Evolutionary conservation across 805 yeast genomes (phyloP).

Genomic region (Blastobotrys robertii): DNA sequence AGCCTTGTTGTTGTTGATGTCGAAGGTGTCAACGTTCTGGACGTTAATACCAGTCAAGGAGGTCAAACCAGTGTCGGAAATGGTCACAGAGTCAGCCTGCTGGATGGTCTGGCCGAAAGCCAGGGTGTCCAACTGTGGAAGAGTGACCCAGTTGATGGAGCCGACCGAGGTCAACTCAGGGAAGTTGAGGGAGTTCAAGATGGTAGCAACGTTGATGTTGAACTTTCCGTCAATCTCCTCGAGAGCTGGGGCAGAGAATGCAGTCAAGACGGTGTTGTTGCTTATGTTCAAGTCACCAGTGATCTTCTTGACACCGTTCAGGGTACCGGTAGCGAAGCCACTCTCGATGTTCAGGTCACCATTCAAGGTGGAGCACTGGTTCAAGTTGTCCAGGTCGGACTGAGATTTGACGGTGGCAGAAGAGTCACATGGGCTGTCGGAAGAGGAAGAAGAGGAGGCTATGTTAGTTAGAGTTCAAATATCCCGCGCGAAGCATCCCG

Average conservation of each 20-base stretch:
- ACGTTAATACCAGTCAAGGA: conserved; percentile 32
- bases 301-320: conserved; percentile 67
- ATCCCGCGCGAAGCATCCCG: conserved; percentile 18
- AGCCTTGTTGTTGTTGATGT: conserved; percentile 86
- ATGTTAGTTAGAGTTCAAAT: conserved; percentile 10
- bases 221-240: conserved; percentile 66
- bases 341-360: conserved; percentile 70
- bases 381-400: conserved; percentile 61
- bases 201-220: conserved; percentile 51
- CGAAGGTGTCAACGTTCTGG: conserved; percentile 27
- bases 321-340: conserved; percentile 39
- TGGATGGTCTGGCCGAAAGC: conserved; percentile 64
- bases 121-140: conserved; percentile 70
- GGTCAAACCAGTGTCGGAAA: conserved; percentile 34
- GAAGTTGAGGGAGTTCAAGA: conserved; percentile 57
- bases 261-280: conserved; percentile 53
- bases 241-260: conserved; percentile 72
- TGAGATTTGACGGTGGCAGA: conserved; percentile 58
- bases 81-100: conserved; percentile 55
- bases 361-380: conserved; percentile 66
- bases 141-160: conserved; percentile 65
- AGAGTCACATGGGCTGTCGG: conserved; percentile 43
- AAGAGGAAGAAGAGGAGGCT: conserved; percentile 43
- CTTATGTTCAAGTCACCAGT: conserved; percentile 63
- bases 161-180: conserved; percentile 79